phyloP scores from a whole-genome alignment of 2,329 filamentous ascomycete genomes.

The Rosellinia necatrix region DNA sequence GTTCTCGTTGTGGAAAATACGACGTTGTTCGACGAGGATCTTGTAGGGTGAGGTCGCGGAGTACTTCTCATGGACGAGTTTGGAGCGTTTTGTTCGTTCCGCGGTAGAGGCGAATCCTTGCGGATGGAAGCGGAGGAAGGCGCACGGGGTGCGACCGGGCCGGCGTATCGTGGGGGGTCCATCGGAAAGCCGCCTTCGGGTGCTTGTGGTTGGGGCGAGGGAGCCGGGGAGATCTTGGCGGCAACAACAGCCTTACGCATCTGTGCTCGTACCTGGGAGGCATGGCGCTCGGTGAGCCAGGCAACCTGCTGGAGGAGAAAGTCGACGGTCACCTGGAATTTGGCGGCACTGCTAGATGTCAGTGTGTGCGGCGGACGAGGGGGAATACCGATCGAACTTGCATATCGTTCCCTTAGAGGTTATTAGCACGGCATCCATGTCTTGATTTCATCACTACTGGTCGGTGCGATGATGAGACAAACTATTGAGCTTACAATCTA shows the following conservation, averaged over 20 bases:
- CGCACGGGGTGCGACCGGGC: conserved; percentile 52
- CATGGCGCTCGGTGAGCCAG: conserved; percentile 89
- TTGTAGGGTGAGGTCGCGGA: conserved; percentile 51
- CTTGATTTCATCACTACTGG: background rate
- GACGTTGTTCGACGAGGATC: conserved; percentile 55
- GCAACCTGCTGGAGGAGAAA: conserved; percentile 93
- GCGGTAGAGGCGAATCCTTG: conserved; percentile 59
- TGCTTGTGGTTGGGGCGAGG: conserved; percentile 61
- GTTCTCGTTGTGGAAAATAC: conserved; percentile 43
- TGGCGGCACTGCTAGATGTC: conserved; percentile 61
- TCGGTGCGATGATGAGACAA: background rate
- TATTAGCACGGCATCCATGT: background rate
- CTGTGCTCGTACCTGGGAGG: conserved; percentile 87
- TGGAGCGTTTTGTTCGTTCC: conserved; percentile 51
- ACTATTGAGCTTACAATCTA: conserved; percentile 71
- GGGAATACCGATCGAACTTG: conserved; percentile 49
- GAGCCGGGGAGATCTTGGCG: conserved; percentile 59
- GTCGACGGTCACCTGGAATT: conserved; percentile 82
- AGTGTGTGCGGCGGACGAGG: conserved; percentile 21
- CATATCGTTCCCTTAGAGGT: conserved; percentile 72
- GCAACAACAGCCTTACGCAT: conserved; percentile 75
- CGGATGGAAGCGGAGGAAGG: conserved; percentile 62
- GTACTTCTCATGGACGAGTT: conserved; percentile 51
- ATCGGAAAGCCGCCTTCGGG: conserved; percentile 48
- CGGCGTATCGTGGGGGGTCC: conserved; percentile 57